A percentile compares a stretch with the other conserved stretches of the same genome.
phyloP scores from a whole-genome alignment of 345 rosid genomes.

The Stellera chamaejasme region DNA sequence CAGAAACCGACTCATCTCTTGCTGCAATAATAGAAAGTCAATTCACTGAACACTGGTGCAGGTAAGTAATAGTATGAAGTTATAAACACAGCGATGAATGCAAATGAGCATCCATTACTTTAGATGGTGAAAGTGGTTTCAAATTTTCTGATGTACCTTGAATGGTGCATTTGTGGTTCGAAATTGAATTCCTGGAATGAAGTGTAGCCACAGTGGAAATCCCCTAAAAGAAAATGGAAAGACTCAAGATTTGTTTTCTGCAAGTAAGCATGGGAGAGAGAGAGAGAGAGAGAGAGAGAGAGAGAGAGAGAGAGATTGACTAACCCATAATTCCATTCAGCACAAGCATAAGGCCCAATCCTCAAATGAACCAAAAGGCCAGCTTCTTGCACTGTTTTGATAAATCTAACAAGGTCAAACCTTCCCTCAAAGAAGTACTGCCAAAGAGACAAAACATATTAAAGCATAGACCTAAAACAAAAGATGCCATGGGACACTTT shows the following conservation, averaged over 20 bases:
- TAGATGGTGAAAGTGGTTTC: background rate
- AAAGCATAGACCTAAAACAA: background rate
- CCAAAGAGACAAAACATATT: constrained; percentile 4
- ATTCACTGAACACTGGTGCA: background rate
- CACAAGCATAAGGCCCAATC: constrained; percentile 73
- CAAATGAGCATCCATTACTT: no score
- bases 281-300: background rate
- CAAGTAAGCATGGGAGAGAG: background rate
- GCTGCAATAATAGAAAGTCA: constrained; percentile 18
- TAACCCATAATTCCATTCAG: constrained; percentile 73
- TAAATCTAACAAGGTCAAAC: constrained; percentile 53
- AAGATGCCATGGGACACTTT: background rate
- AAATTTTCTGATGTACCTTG: constrained; percentile 28
- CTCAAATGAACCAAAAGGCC: constrained; percentile 59
- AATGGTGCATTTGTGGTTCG: constrained; percentile 42
- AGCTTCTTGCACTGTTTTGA: constrained; percentile 50
- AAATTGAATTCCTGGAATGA: constrained; percentile 64
- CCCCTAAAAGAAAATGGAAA: constrained; percentile 26
- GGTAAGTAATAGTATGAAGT: background rate
- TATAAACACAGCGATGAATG: background rate
- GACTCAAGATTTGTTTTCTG: background rate
- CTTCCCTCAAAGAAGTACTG: constrained; percentile 61
- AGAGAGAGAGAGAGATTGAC: constrained; percentile 2
- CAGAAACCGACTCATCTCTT: constrained; percentile 44
- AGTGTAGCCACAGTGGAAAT: constrained; percentile 66